These are phyloP conservation scores for Nicotiana rustica DNA, from an alignment of 305 asterid genomes.

Conservation along the genomic window DNA sequence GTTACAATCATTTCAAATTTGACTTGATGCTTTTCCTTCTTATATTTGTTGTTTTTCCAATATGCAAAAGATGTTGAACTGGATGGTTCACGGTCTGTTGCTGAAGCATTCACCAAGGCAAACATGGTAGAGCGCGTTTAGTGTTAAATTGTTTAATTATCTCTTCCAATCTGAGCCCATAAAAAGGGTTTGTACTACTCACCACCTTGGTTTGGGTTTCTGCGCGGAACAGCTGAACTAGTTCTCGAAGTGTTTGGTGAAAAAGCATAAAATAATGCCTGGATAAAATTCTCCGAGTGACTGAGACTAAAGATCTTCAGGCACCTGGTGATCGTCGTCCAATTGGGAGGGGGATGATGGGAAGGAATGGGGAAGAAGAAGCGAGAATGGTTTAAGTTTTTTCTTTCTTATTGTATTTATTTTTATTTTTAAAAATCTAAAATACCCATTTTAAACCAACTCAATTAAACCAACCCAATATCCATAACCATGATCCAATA, in stretches of 20 bases:
- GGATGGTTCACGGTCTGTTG: constrained; percentile 86
- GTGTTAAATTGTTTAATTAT: not conserved
- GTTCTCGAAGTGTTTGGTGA: constrained; percentile 63
- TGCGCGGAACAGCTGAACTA: constrained; percentile 63
- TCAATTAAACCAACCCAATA: too few species aligned
- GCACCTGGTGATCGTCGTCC: constrained; percentile 74
- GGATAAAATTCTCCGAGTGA: constrained; percentile 66
- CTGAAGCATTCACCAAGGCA: constrained; percentile 85
- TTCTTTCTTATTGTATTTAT: too few species aligned
- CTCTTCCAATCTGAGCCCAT: not conserved
- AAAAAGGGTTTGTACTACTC: not conserved
- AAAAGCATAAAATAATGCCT: constrained; percentile 60
- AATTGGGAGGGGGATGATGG: too few species aligned
- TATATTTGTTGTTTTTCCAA: constrained; percentile 34
- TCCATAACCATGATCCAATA: too few species aligned
- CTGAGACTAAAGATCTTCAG: constrained; percentile 94
- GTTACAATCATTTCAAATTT: constrained; percentile 36
- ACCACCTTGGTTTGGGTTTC: not conserved
- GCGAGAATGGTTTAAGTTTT: too few species aligned
- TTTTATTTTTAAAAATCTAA: too few species aligned
- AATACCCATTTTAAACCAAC: too few species aligned
- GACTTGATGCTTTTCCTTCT: constrained; percentile 32
- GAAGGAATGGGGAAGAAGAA: too few species aligned
- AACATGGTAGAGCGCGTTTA: constrained; percentile 66
- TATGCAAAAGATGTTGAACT: constrained; percentile 69